Evolutionary conservation across 768 basidiomycete species (phyloP), one percentile per base, ranked within the genome.

Genomic region (Termitomyces sp.): DNA sequence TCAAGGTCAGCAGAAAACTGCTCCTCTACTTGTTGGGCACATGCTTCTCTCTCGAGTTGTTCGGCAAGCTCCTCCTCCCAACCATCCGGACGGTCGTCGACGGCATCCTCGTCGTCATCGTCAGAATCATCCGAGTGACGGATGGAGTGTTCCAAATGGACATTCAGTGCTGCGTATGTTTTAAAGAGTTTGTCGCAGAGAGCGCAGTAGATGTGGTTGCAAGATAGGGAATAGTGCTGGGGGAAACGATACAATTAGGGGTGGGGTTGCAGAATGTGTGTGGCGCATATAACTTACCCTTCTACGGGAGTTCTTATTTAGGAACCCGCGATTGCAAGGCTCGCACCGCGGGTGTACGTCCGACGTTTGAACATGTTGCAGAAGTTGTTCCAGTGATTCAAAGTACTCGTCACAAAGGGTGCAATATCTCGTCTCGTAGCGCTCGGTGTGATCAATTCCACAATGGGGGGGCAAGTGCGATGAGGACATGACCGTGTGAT

Each of bases 41-140:
- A 45, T 14, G 53, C 54, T 26, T 53, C 58, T 36, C 20, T 58
- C 3, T 62, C 58, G 8, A 48, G 52, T 4, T 35, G 14, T 7
- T 46, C 48, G 4, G 51, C 61, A 6, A 61, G 22, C n/a, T 59
- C 61, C 20, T 62, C 61, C 36, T 59, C 61, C 61, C 61, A 62
- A n/a, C 61, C 61, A 28, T 53, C 38, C 2, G 58, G 50, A 32
- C 20, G 52, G 12, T 38, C 42, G 20, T 52, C 58, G 8, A 20
- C 33, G 6, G 47, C 54, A 5, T 53, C 38, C 22, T 51, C 58
- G 16, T 47, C 51, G 12, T 51, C 58, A 10, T 55, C 38, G 12
- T 62, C 61, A 0, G 58, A 58, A 53, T 62, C 55, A 26, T 54
- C 54, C n/a, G 55, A 50, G 33, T 62, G 58, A n/a, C 49, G 51